phyloP scores from a whole-genome alignment of 1,284 basidiomycete genomes.

The Papiliotrema fonsecae region DNA sequence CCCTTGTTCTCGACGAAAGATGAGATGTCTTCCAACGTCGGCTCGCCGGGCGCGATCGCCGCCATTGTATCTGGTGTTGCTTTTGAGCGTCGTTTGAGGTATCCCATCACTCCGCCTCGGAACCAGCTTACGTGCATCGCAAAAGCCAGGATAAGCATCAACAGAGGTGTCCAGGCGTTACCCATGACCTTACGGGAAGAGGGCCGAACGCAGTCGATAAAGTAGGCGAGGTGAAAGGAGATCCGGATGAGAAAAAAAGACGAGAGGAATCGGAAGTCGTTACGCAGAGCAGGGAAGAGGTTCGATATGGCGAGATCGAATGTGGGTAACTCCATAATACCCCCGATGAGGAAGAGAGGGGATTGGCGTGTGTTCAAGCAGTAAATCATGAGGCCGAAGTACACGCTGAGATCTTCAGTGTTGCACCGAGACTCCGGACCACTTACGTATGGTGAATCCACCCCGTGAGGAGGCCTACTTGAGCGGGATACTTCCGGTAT shows the following conservation, averaged over 20 bases:
- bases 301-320: slow-evolving; percentile 55
- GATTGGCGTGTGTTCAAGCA: slow-evolving; percentile 48
- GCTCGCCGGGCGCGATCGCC: not conserved
- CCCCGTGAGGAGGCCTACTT: slow-evolving; percentile 55
- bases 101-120: slow-evolving; percentile 54
- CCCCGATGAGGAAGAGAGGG: slow-evolving; percentile 53
- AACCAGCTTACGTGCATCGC: slow-evolving; percentile 58
- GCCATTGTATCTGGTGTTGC: not conserved
- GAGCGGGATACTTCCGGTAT: slow-evolving; percentile 35
- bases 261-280: slow-evolving; percentile 54
- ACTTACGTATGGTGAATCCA: slow-evolving; percentile 57
- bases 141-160: slow-evolving; percentile 51
- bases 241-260: slow-evolving; percentile 59
- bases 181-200: slow-evolving; percentile 35
- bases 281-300: slow-evolving; percentile 52
- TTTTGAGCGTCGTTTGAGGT: slow-evolving; percentile 42
- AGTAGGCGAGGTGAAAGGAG: slow-evolving; percentile 51
- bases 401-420: slow-evolving; percentile 37
- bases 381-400: slow-evolving; percentile 54
- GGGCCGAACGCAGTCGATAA: slow-evolving; percentile 45
- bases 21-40: too few species aligned
- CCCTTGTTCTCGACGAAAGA: not conserved
- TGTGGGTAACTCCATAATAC: slow-evolving; percentile 59
- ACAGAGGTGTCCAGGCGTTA: slow-evolving; percentile 49
- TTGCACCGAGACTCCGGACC: not conserved